phyloP scores from a whole-genome alignment of 192 early-diverging fungal genomes.

The Helicostylum pulchrum region DNA sequence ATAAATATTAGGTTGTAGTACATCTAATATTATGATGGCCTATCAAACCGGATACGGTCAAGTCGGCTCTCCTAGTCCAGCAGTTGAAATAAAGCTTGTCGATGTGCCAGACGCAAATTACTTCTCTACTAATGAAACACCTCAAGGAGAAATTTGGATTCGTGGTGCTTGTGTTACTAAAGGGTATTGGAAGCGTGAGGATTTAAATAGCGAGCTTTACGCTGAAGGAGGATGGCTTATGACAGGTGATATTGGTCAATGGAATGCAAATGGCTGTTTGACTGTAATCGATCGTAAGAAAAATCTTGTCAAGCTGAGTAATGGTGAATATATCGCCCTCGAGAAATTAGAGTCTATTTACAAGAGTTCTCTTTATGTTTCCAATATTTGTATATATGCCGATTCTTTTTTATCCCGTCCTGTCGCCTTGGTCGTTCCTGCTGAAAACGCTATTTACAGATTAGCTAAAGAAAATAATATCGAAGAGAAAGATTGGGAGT shows the following conservation, averaged over 20 bases:
- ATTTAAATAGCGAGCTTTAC: slow-evolving; percentile 55
- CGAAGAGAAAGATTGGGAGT: slow-evolving; percentile 41
- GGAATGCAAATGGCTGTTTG: slow-evolving; percentile 66
- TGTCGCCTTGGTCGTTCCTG: slow-evolving; percentile 73
- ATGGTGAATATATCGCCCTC: slow-evolving; percentile 70
- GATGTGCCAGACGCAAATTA: slow-evolving; percentile 55
- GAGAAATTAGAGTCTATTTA: slow-evolving; percentile 69
- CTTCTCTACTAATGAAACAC: slow-evolving; percentile 44
- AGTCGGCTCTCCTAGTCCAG: slow-evolving; percentile 67
- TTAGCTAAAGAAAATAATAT: slow-evolving; percentile 47
- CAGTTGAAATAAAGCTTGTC: slow-evolving; percentile 59
- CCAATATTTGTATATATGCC: slow-evolving; percentile 76
- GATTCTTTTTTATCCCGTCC: slow-evolving; percentile 68
- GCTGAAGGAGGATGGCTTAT: slow-evolving; percentile 67
- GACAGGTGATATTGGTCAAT: slow-evolving; percentile 75
- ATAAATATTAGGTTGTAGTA: slow-evolving; percentile 22
- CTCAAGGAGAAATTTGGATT: slow-evolving; percentile 68
- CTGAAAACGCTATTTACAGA: slow-evolving; percentile 48
- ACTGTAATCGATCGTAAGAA: slow-evolving; percentile 79
- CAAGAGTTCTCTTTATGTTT: slow-evolving; percentile 63
- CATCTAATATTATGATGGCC: slow-evolving; percentile 62
- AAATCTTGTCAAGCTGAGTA: slow-evolving; percentile 75
- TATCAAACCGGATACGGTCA: slow-evolving; percentile 56
- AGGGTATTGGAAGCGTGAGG: slow-evolving; percentile 65
- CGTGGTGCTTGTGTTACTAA: slow-evolving; percentile 59